phyloP scores from a whole-genome alignment of 306 rosid species.

The Rosa chinensis region DNA sequence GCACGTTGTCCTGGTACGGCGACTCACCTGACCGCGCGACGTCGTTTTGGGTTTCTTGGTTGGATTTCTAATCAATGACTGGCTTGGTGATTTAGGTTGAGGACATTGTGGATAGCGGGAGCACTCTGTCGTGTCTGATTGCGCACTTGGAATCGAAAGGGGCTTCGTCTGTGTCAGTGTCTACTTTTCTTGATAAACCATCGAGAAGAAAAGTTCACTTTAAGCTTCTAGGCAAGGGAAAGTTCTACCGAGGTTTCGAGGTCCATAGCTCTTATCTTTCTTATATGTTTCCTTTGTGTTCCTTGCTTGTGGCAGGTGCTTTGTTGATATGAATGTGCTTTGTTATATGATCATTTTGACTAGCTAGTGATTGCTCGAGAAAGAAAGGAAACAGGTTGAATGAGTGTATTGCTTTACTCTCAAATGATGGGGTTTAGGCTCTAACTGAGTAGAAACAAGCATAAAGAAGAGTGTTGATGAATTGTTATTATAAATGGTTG shows the following conservation, averaged over 20 bases:
- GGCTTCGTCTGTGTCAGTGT: conserved; percentile 76
- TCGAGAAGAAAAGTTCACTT: conserved; percentile 61
- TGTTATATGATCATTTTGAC: neutral
- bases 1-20: conserved; percentile 74
- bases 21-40: neutral
- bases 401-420: neutral
- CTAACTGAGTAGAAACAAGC: neutral
- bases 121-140: conserved; percentile 51
- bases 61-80: neutral
- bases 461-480: neutral
- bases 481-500: neutral
- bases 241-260: conserved; percentile 77
- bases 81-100: conserved; percentile 52
- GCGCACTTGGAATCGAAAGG: conserved; percentile 65
- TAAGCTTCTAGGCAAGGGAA: conserved; percentile 57
- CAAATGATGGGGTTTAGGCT: neutral
- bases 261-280: conserved; percentile 25
- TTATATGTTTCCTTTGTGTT: neutral
- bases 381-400: neutral
- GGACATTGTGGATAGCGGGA: conserved; percentile 85
- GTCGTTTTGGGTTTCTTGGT: too few relatives aligned
- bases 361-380: neutral
- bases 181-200: conserved; percentile 88
- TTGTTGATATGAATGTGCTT: neutral
- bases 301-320: neutral